A percentile compares a stretch with the other conserved stretches of the same genome.
Conservation (phyloP, 2,329 filamentous ascomycete genomes). For the Alternaria metachromatica region DNA sequence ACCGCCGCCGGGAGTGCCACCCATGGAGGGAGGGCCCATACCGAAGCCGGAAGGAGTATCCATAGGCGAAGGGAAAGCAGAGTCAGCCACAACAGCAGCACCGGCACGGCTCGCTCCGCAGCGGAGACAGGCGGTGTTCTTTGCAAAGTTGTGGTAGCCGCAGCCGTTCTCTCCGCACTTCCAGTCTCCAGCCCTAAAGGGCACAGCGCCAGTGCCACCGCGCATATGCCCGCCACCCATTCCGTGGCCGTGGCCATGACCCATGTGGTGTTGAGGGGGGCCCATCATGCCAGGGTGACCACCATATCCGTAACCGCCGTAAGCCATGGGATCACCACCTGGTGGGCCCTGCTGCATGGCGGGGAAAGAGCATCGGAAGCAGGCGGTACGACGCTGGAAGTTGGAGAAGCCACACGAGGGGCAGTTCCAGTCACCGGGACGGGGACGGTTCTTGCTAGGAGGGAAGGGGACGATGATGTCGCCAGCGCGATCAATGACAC, state of each 20-base stretch:
- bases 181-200: conserved; percentile 98
- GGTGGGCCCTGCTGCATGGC: conserved; percentile 81
- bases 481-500: conserved; percentile 91
- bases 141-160: conserved; percentile 98
- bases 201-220: conserved; percentile 86
- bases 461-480: conserved; percentile 98
- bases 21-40: conserved; percentile 89
- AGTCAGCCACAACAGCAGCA: conserved; percentile 92
- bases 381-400: conserved; percentile 97
- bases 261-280: conserved; percentile 71
- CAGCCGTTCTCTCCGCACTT: conserved; percentile 98
- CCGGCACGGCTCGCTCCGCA: conserved; percentile 94
- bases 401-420: conserved; percentile 99
- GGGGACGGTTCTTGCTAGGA: conserved; percentile 96
- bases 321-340: conserved; percentile 72
- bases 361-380: conserved; percentile 99
- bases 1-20: conserved; percentile 71
- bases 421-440: conserved; percentile 98
- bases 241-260: conserved; percentile 57
- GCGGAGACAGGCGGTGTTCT: conserved; percentile 96
- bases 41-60: conserved; percentile 82
- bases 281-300: conserved; percentile 68
- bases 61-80: conserved; percentile 89
- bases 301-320: conserved; percentile 53
- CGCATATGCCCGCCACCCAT: conserved; percentile 62